These are phyloP conservation scores for Penicillium palitans DNA, from an alignment of 2,329 filamentous ascomycete genomes.

Conservation along the genomic window DNA sequence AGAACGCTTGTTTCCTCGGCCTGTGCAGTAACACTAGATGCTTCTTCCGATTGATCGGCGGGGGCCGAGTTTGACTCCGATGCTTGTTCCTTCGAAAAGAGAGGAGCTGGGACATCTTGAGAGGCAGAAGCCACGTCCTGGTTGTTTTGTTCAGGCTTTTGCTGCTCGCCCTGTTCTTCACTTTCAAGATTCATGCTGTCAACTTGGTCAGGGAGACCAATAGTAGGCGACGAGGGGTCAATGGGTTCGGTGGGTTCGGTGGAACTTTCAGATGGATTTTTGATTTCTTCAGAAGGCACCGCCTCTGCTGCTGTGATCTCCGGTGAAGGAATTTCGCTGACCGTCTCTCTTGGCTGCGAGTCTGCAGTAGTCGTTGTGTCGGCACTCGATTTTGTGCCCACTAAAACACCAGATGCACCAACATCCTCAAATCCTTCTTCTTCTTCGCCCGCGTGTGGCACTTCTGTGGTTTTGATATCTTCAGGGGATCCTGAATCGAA, in stretches of 20 bases:
- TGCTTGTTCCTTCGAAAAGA: constrained; percentile 53
- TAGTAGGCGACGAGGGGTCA: constrained; percentile 52
- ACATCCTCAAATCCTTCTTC: constrained; percentile 97
- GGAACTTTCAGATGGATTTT: constrained; percentile 22
- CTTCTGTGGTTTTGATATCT: constrained; percentile 68
- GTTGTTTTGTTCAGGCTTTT: constrained; percentile 4
- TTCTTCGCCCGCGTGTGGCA: constrained; percentile 79
- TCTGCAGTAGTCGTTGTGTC: constrained; percentile 46
- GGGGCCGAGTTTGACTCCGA: constrained; percentile 21
- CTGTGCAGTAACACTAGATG: constrained; percentile 15
- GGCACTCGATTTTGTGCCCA: constrained; percentile 66
- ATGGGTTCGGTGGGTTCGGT: constrained; percentile 25
- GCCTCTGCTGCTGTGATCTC: constrained; percentile 1
- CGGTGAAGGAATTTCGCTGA: background rate
- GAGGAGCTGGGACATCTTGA: constrained; percentile 68
- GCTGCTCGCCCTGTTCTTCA: constrained; percentile 14
- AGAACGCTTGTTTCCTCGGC: constrained; percentile 22
- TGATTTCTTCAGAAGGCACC: constrained; percentile 1
- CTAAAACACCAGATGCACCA: constrained; percentile 65
- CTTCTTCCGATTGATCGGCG: constrained; percentile 21
- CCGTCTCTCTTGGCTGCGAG: constrained; percentile 3
- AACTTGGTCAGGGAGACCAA: constrained; percentile 57
- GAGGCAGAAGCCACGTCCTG: constrained; percentile 54
- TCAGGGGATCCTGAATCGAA: constrained; percentile 57
- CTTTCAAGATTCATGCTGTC: constrained; percentile 58